These are phyloP conservation scores for Penicillium sp. DNA, from an alignment of 2,329 filamentous ascomycete genomes.

Conservation along the genomic window DNA sequence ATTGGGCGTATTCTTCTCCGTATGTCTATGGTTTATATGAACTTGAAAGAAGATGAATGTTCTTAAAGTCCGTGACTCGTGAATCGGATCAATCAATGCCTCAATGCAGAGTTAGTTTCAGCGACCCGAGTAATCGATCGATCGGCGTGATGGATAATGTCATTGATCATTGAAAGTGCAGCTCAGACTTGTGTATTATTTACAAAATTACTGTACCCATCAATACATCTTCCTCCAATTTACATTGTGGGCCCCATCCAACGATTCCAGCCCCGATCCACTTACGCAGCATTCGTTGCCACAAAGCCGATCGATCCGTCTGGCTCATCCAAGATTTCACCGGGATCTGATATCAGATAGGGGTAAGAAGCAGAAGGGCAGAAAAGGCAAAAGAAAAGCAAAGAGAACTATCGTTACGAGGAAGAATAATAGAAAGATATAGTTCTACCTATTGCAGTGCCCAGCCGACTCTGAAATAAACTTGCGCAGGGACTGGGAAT, in stretches of 20 bases:
- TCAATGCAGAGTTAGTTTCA: not conserved
- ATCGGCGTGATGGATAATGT: constrained; percentile 10
- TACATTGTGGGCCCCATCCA: constrained; percentile 8
- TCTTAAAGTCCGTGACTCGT: not conserved
- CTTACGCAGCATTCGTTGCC: constrained; percentile 16
- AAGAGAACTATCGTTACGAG: not conserved
- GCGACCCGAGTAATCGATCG: constrained; percentile 8
- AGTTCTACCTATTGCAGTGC: no score
- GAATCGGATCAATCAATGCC: not conserved
- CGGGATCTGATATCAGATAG: constrained; percentile 17
- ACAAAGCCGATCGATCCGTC: constrained; percentile 16
- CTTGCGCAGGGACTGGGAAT: constrained; percentile 3
- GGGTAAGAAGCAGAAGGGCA: not conserved
- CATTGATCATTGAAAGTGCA: constrained; percentile 2
- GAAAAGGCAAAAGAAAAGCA: not conserved
- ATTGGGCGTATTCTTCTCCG: not conserved
- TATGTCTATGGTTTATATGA: not conserved
- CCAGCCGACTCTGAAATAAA: not conserved
- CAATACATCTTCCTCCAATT: constrained; percentile 10
- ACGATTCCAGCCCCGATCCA: constrained; percentile 3
- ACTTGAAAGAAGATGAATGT: not conserved
- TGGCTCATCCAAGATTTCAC: constrained; percentile 9
- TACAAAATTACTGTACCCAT: not conserved
- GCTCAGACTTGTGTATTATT: not conserved
- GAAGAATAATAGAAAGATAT: not conserved